Evolutionary conservation across 2,329 filamentous ascomycete genomes (phyloP), one percentile per base, ranked within the genome.

Genomic region (Lasiodiplodia sp.): DNA sequence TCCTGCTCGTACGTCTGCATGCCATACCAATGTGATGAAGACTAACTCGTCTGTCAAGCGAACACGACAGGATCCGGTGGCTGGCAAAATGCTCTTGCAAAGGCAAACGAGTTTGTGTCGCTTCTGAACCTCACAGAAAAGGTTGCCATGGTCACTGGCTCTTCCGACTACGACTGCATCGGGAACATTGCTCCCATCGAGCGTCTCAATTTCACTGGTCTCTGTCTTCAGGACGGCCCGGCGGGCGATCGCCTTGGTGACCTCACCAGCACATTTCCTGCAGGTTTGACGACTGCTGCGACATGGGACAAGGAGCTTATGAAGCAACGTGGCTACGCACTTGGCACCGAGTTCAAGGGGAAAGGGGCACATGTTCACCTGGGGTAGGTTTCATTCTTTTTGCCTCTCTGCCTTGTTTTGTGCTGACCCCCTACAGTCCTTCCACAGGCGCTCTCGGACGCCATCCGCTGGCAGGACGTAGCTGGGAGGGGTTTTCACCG

Each of bases 401-500:
- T 7, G 12, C n/a, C 34, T 23, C 8, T 57, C 25, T 1, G 2
- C 8, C 23, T 23, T 4, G 21, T 6, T 4, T 6, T 6, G 28
- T 28, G 28, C 28, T 57, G 4, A 40, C 2, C 4, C 18, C 16
- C 5, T 40, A 1, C 11, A 65, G 82, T 18, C 75, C 80, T 44
- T 80, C 84, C 7, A 75, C 78, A 63, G 82, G 81, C 10, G 82
- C 82, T 18, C 71, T 84, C 28, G 83, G 82, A 34, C 76, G 81
- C 52, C 77, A 75, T 53, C 77, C 78, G n/a, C 75, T 76, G 62
- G 82, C 79, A 18, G 83, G 83, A 1, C 75, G 83, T 3, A 84
- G 83, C 67, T 84, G 81, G 81, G 82, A 85, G 72, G 83, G 83
- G 0, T 85, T 86, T 69, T 79, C 79, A 5, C 76, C 79, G 4